Base-by-base conservation (phyloP, 495 filamentous ascomycete genomes). In the Daldinia caldariorum region DNA sequence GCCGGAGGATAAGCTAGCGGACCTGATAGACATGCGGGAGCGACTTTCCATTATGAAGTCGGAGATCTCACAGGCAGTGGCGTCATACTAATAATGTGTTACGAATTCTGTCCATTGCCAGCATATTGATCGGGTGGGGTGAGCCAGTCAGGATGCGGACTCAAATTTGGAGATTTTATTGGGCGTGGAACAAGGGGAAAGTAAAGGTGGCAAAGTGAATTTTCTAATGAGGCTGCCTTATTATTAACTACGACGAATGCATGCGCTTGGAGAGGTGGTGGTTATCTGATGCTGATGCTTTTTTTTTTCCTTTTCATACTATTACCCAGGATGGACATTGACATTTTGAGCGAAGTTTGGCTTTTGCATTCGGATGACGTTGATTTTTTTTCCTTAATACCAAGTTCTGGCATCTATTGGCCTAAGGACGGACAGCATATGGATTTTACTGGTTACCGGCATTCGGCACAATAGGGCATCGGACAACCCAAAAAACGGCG, bases 41-140 rank as follows among this genome's bases (percentile, higher is more conserved):
- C 81, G 84, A 14, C 80, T 94, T 37, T 79, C 83, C 49, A 70
- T 63, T 13, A 87, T 91, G 85, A 94, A 94, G 80, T 79, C 79
- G 57, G 85, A 92, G 50, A 92, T 94, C 50, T 87, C 87, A 77
- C 80, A 82, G 54, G 78, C 78, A 31, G 79, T 76, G 39, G 82
- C 85, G 13, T 14, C 75, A n/a, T 61, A 59, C 43, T 72, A 13
- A 43, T 45, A 59, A 4, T 18, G 16, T 16, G 38, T 57, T 29
- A 39, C 18, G 54, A 63, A 14, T 47, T 20, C 12, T 47, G 18
- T 13, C 10, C 43, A 22, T 9, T 18, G 9, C 22, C 3, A 20
- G 9, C 43, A 47, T 47, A 47, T 47, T 16, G 16, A 47, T 47
- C 43, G 43, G 43, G 9, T 20, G 9, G 8, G 43, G 20, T 22